Percentiles rank a stretch among this genome's conserved stretches.
Conservation (phyloP, 768 basidiomycete genomes). For the Suillus sp. region DNA sequence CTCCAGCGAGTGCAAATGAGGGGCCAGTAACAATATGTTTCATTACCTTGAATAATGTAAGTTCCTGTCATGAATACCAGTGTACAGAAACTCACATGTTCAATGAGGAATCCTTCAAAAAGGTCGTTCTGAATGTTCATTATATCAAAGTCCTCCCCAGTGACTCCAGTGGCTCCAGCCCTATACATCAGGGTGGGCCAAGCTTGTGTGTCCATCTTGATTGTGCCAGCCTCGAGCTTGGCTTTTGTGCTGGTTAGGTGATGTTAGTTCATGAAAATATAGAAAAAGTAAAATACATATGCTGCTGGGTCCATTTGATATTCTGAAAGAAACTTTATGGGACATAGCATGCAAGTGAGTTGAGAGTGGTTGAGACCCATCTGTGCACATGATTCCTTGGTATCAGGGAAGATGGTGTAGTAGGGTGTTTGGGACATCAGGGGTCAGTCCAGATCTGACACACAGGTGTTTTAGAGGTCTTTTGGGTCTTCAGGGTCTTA, state of each 20-base stretch:
- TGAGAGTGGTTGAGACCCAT: conserved; percentile 13
- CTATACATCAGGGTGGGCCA: conserved; percentile 7
- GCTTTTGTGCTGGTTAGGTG: neutral
- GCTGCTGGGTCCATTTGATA: neutral
- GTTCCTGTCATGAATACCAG: neutral
- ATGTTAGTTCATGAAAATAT: neutral
- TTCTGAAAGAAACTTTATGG: neutral
- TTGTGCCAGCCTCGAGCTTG: conserved; percentile 8
- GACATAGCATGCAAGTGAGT: conserved; percentile 4
- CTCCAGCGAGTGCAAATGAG: neutral
- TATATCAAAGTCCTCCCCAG: neutral
- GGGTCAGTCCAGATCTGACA: too few relatives aligned
- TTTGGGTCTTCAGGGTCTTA: too few relatives aligned
- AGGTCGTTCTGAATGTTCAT: neutral
- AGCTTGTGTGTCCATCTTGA: neutral
- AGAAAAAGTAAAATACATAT: neutral
- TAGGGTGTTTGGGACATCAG: too few relatives aligned
- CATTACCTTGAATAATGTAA: neutral
- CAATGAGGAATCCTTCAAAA: conserved; percentile 9
- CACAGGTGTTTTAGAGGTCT: too few relatives aligned
- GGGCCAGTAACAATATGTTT: conserved; percentile 7
- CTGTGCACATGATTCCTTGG: neutral
- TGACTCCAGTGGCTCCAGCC: conserved; percentile 4
- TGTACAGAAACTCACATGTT: conserved; percentile 8
- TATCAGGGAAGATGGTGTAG: neutral